Conservation (phyloP, 2,329 filamentous ascomycete genomes). For the Fusarium camptoceras region DNA sequence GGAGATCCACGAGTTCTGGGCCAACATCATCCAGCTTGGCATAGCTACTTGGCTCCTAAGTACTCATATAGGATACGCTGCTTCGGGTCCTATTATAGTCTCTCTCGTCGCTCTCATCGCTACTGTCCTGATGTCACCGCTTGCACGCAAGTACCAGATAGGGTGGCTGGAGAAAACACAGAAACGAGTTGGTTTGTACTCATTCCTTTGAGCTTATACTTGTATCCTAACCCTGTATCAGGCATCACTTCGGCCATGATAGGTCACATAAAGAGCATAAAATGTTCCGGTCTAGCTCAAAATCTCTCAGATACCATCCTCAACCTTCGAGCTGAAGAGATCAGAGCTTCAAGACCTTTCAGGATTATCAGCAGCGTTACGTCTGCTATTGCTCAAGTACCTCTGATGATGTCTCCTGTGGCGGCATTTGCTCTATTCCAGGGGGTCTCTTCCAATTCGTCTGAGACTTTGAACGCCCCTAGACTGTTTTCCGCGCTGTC, state of each 20-base stretch:
- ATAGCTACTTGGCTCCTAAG: slow-evolving; percentile 51
- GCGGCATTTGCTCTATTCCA: slow-evolving; percentile 55
- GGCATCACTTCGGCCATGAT: slow-evolving; percentile 52
- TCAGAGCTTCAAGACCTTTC: slow-evolving; percentile 52
- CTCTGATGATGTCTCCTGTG: slow-evolving; percentile 51
- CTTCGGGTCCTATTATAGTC: slow-evolving; percentile 50
- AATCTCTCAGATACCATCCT: slow-evolving; percentile 48
- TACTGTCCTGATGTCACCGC: slow-evolving; percentile 45
- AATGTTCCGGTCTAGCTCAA: slow-evolving; percentile 54
- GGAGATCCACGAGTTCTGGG: slow-evolving; percentile 54
- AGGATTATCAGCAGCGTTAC: slow-evolving; percentile 51
- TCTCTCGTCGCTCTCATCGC: slow-evolving; percentile 45
- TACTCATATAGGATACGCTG: slow-evolving; percentile 51
- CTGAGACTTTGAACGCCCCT: slow-evolving; percentile 48
- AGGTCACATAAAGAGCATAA: slow-evolving; percentile 57
- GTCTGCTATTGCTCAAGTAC: slow-evolving; percentile 52
- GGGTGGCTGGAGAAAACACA: slow-evolving; percentile 45
- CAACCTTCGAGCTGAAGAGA: slow-evolving; percentile 51
- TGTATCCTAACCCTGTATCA: slow-evolving; percentile 6
- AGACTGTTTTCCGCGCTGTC: slow-evolving; percentile 58
- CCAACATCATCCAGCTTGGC: slow-evolving; percentile 51
- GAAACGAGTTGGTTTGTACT: slow-evolving; percentile 45
- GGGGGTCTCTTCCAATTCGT: slow-evolving; percentile 44
- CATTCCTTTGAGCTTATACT: fast-evolving
- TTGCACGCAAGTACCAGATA: slow-evolving; percentile 48